Conservation (phyloP, 2,329 filamentous ascomycete species). For the Colletotrichum musae region DNA sequence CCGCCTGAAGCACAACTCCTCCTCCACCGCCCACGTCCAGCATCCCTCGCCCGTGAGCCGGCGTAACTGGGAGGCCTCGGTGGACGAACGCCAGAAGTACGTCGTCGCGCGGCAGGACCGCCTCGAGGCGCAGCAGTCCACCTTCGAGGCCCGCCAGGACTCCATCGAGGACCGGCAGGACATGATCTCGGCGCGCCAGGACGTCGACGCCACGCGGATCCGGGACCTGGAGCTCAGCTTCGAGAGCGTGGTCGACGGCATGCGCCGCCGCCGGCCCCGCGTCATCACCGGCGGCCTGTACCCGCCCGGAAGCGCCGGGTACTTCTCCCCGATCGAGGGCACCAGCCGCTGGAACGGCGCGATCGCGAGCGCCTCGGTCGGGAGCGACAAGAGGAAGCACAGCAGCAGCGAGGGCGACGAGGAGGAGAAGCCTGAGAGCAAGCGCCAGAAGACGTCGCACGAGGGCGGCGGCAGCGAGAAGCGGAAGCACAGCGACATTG, state of each 20-base stretch:
- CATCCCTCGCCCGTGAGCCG: not conserved
- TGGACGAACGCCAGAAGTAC: not conserved
- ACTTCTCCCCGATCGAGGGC: not conserved
- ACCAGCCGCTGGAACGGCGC: no score
- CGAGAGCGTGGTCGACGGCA: not conserved
- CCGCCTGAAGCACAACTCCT: not conserved
- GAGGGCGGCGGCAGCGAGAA: no score
- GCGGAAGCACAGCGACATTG: not conserved
- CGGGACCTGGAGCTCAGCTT: not conserved
- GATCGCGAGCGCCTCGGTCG: no score
- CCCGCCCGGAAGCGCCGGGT: not conserved
- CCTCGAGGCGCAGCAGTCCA: not conserved
- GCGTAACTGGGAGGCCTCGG: slow-evolving; percentile 12
- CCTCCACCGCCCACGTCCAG: not conserved
- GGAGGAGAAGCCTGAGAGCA: no score
- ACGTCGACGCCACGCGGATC: slow-evolving; percentile 14
- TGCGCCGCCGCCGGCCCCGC: not conserved
- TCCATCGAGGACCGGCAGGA: slow-evolving; percentile 21
- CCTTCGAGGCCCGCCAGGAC: slow-evolving; percentile 11
- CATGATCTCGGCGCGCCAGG: slow-evolving; percentile 17
- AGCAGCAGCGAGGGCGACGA: no score
- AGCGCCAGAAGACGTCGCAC: no score
- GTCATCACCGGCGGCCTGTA: not conserved
- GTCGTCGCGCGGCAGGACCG: slow-evolving; percentile 1
- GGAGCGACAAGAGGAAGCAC: no score